phyloP scores from a whole-genome alignment of 2,329 filamentous ascomycete species.

The Ambrosiella cleistominuta region DNA sequence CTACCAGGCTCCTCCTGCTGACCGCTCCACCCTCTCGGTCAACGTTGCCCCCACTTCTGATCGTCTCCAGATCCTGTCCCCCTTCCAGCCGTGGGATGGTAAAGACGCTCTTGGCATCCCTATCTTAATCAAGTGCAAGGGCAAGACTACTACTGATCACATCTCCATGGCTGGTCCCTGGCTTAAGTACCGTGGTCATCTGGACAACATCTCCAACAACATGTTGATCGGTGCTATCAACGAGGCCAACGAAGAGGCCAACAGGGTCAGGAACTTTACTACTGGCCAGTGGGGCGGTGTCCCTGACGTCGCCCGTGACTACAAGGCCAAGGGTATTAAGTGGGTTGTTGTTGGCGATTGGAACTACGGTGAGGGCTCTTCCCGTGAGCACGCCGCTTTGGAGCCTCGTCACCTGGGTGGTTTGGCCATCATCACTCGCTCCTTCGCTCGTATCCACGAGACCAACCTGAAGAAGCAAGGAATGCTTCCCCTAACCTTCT shows the following conservation, averaged over 20 bases:
- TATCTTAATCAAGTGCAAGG: slow-evolving; percentile 89
- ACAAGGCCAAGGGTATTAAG: slow-evolving; percentile 90
- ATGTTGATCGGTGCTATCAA: slow-evolving; percentile 98
- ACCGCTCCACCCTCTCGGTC: slow-evolving; percentile 57
- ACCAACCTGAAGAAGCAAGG: slow-evolving; percentile 99
- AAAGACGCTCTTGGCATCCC: slow-evolving; percentile 73
- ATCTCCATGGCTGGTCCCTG: slow-evolving; percentile 95
- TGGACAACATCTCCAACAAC: slow-evolving; percentile 99
- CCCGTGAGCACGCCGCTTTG: slow-evolving; percentile 93
- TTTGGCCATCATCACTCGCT: slow-evolving; percentile 87
- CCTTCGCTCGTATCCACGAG: slow-evolving; percentile 98
- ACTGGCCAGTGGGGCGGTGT: slow-evolving; percentile 75
- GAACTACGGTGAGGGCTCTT: slow-evolving; percentile 98
- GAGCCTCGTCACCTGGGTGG: slow-evolving; percentile 95
- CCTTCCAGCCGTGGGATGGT: slow-evolving; percentile 79
- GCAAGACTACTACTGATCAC: slow-evolving; percentile 94
- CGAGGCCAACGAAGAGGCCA: slow-evolving; percentile 86
- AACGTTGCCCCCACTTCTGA: slow-evolving; percentile 77
- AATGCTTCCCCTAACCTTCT: slow-evolving; percentile 96
- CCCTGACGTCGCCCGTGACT: slow-evolving; percentile 86
- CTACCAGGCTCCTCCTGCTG: slow-evolving; percentile 82
- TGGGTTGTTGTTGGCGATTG: slow-evolving; percentile 98
- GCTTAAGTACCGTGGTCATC: slow-evolving; percentile 96
- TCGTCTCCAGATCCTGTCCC: slow-evolving; percentile 78
- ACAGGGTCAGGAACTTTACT: slow-evolving; percentile 88